Base-by-base conservation (phyloP, 164 flowering plant genomes). In the Santalum album region DNA sequence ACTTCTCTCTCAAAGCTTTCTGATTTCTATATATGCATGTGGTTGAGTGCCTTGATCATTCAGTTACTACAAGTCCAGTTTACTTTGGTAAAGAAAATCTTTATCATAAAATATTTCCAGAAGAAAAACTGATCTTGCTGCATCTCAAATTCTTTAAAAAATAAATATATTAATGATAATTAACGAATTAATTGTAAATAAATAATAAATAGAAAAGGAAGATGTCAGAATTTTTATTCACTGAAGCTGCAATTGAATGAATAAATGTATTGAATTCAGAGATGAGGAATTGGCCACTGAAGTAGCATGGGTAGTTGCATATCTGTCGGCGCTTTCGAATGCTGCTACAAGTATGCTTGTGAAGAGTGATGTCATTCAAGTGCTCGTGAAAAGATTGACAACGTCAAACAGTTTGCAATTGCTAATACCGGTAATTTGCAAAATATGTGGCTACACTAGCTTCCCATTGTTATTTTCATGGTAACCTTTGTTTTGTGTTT, bases 201-300 rank as follows among this genome's bases (percentile, higher is more conserved):
- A n/a, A n/a, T n/a, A n/a, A n/a, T n/a, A n/a, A n/a, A n/a, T n/a
- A n/a, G n/a, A n/a, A n/a, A n/a, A n/a, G n/a, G n/a, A 29, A 29
- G 42, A 38, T 38, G 42, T 12, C 36, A 32, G 36, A 32, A 32
- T 32, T 32, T 32, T 32, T 32, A 12, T 0, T 32, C 10, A 32
- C 7, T 6, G 36, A 32, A 32, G 42, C 42, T 38, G 3, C 3
- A 14, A 16, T 38, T 9, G 9, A 14, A 38, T 39, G 2, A 26
- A 36, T 29, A 56, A 60, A 54, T 53, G 67, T 46, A 7, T 60
- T 25, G 49, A 61, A 46, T 69, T 57, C 79, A 92, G 99, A 75
- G 96, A 87, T 62, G 96, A 89, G 55, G 96, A 87, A 70, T 67
- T 92, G 78, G 92, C 95, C 34, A 89, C 96, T 60, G 97, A 92